Evolutionary conservation across 169 alveolate species (phyloP), one percentile per base, ranked within the genome.

Genomic region (Neospora caninum): DNA sequence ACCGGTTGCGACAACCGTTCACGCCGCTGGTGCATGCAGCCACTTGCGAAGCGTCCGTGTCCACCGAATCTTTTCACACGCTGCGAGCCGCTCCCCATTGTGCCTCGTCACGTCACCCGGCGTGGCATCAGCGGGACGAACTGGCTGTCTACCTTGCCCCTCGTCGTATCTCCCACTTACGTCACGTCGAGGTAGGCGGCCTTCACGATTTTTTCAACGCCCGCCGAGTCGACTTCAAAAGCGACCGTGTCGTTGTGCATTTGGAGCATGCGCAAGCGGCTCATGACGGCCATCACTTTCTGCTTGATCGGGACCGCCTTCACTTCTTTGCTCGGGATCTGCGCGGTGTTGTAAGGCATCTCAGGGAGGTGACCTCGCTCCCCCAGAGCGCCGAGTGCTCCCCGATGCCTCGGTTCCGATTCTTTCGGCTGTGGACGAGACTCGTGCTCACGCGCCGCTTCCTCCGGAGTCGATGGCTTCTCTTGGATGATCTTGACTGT

Each of bases 181-280:
- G 93, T 43, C 38, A 43, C 22, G 49, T 89, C 93, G 80, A 78
- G 80, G 88, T 89, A 89, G 31, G 82, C 93, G 10, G 93, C 93
- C n/a, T 36, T 67, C 45, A 89, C 82, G 88, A 45, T 70, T n/a
- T 41, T 41, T 18, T 67, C 87, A 7, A 89, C 29, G 0, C 16
- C 80, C 87, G 0, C 70, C 1, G 34, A 27, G 31, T 89, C 73
- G 25, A 88, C 54, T 16, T 78, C 53, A 34, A 34, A 89, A 20
- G 10, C 49, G 29, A 70, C 43, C 27, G 64, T 39, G 22, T 67
- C 78, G 31, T 38, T 45, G 16, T 70, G 6, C 93, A 89, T 89
- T 31, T 69, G 7, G 73, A 89, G 34, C 93, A 89, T 69, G 41
- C 93, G 31, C 49, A 88, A 64, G 25, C 73, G 45, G 29, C 80